Percentiles rank a stretch among this genome's conserved stretches.
These are phyloP conservation scores for Harringtonia aguacate DNA, from an alignment of 2,329 filamentous ascomycete genomes.

Conservation along the genomic window DNA sequence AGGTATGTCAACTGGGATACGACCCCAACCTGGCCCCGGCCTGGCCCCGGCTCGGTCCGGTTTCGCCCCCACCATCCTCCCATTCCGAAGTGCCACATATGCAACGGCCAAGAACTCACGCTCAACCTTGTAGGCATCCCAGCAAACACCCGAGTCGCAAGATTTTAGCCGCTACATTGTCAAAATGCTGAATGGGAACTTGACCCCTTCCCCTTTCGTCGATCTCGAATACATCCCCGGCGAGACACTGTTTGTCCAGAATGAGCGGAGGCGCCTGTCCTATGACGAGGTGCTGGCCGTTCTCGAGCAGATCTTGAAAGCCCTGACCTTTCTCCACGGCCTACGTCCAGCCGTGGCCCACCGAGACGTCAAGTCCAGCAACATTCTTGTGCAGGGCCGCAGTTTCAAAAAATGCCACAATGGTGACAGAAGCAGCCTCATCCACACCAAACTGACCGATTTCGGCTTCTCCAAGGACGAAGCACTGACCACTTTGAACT, in stretches of 20 bases:
- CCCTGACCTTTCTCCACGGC: background rate
- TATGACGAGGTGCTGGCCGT: conserved; percentile 5
- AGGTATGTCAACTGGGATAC: background rate
- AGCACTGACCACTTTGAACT: conserved; percentile 89
- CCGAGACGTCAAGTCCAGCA: conserved; percentile 21
- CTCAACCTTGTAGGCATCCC: background rate
- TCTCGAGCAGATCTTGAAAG: background rate
- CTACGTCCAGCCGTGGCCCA: conserved; percentile 47
- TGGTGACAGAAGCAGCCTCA: conserved; percentile 27
- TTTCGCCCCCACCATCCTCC: too few species aligned
- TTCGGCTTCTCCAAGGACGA: conserved; percentile 95
- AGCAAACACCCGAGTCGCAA: background rate
- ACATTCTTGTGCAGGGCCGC: conserved; percentile 51
- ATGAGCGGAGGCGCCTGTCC: background rate
- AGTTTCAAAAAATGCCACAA: background rate
- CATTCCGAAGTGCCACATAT: background rate
- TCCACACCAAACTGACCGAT: conserved; percentile 83
- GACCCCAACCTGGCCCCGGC: too few species aligned
- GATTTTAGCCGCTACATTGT: conserved; percentile 1
- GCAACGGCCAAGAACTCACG: background rate
- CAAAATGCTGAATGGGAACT: background rate
- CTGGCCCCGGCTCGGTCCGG: too few species aligned
- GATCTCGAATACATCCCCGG: background rate
- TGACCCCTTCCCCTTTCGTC: background rate
- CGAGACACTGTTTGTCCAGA: background rate